phyloP scores from a whole-genome alignment of 371 early-diverging fungal species.

The Mortierella sp. region DNA sequence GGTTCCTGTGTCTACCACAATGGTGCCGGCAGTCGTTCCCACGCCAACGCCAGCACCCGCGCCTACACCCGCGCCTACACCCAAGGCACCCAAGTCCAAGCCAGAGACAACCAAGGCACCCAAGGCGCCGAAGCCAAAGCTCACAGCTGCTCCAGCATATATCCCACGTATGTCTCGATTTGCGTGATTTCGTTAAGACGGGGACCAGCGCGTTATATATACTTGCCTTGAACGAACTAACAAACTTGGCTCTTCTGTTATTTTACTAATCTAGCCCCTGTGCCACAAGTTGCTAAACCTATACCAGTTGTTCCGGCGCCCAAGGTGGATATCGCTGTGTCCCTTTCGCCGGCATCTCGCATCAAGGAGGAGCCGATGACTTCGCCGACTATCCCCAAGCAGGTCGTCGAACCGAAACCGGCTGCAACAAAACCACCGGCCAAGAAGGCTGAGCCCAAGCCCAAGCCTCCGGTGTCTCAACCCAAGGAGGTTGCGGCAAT shows the following conservation, averaged over 20 bases:
- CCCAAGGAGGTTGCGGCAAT: constrained; percentile 7
- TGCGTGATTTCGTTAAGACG: not conserved
- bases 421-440: constrained; percentile 12
- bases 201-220: not conserved
- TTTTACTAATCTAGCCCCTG: not conserved
- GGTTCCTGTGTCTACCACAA: constrained; percentile 13
- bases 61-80: constrained; percentile 19
- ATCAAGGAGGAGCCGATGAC: constrained; percentile 47
- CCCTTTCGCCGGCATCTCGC: not conserved
- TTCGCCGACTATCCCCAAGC: constrained; percentile 22
- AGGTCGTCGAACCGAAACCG: constrained; percentile 1
- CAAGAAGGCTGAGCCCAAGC: constrained; percentile 36
- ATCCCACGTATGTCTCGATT: constrained; percentile 18
- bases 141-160: not conserved
- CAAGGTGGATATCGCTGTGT: not conserved
- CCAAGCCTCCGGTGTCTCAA: constrained; percentile 20
- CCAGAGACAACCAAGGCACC: constrained; percentile 14
- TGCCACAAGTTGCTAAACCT: constrained; percentile 6
- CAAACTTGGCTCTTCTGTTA: not conserved
- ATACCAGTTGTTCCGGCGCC: constrained; percentile 4
- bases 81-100: constrained; percentile 35
- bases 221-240: not conserved
- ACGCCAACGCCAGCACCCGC: constrained; percentile 14
- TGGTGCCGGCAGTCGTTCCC: constrained; percentile 6
- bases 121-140: constrained; percentile 29